Evolutionary conservation across 2,329 filamentous ascomycete genomes (phyloP).

Genomic region (Falciphora oryzae): DNA sequence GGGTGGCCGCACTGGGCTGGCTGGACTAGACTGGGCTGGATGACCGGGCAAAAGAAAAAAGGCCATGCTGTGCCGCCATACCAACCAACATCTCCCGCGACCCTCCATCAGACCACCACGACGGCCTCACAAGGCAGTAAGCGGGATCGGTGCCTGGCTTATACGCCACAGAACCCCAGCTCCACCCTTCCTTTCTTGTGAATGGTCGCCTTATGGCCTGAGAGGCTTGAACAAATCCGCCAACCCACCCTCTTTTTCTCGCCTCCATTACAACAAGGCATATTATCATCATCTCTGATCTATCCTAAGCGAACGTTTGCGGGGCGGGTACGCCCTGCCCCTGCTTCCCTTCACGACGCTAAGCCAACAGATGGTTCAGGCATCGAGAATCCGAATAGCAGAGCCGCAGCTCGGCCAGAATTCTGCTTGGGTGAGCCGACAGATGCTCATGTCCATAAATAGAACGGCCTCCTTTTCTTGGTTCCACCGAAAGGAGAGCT

Average conservation of each 20-base stretch:
- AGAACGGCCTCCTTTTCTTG: neutral
- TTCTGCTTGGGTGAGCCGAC: neutral
- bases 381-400: neutral
- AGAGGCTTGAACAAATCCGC: neutral
- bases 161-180: conserved; percentile 5
- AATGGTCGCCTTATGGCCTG: conserved; percentile 16
- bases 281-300: neutral
- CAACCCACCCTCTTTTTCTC: neutral
- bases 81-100: neutral
- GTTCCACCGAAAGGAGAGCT: neutral
- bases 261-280: neutral
- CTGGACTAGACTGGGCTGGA: neutral
- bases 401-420: neutral
- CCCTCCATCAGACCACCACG: neutral
- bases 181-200: neutral
- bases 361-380: neutral
- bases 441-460: neutral
- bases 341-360: neutral
- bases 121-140: neutral
- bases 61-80: neutral
- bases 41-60: neutral
- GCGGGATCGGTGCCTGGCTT: conserved; percentile 3
- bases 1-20: neutral
- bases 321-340: neutral
- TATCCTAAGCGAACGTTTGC: neutral